Evolutionary conservation across 2,329 filamentous ascomycete genomes (phyloP), one percentile per base, ranked within the genome.

Genomic region (Aspergillus melleus): DNA sequence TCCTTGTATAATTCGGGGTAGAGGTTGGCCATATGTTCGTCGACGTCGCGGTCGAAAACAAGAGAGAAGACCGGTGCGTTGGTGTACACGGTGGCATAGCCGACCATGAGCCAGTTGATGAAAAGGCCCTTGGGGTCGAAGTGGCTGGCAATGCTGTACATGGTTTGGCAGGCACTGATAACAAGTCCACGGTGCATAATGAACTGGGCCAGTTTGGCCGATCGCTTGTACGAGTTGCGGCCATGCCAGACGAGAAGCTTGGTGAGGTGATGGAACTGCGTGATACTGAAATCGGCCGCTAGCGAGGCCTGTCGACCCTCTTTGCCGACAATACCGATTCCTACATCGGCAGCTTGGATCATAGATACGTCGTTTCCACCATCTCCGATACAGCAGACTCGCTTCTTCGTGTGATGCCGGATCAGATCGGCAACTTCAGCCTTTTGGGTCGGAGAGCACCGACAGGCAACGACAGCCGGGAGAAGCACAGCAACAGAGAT

Each of bases 181-280:
- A 99, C 96, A 49, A 99, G 81, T 54, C 95, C 95, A 70, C 95
- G 90, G 74, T 99, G 96, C 69, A 99, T 99, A 69, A 99, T 94
- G 76, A 99, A 99, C 75, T 98, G 96, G 0, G 91, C 92, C 24
- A 99, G 85, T 78, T 99, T 99, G 29, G 95, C 95, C 60, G 88
- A 92, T 50, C 96, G 87, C 77, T 98, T 98, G 82, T 99, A 99
- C 68, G 89, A 94, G 78, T 99, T 99, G 32, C 96, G 88, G 1
- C 95, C 95, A 74, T 99, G 96, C 95, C 96, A 99, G 42, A 99
- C 92, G n/a, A 99, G 85, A 1, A 99, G 84, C 76, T 98, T 99
- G 53, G 94, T 96, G 20, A 99, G 80, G 74, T 99, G 92, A 70
- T 88, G 90, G 77, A 99, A 99, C 70, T 97, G 93, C 61, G 92